Evolutionary conservation across 495 filamentous ascomycete genomes (phyloP).

Genomic region (Delitschia confertaspora): DNA sequence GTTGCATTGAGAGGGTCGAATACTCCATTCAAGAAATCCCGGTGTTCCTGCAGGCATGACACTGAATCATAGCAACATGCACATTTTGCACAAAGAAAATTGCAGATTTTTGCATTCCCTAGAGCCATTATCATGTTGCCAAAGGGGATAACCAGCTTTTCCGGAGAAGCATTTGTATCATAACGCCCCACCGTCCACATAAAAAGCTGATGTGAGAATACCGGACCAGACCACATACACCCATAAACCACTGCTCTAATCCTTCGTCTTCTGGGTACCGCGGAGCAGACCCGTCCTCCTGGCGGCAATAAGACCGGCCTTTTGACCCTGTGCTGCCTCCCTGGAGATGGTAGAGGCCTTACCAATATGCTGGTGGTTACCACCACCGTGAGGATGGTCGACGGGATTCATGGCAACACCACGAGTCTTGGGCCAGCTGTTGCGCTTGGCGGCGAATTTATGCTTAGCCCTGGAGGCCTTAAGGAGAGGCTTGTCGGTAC

Average conservation of each 20-base stretch:
- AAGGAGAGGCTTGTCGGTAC: slow-evolving; percentile 97
- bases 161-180: slow-evolving; percentile 13
- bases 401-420: slow-evolving; percentile 99
- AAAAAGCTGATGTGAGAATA: slow-evolving; percentile 24
- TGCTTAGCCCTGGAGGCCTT: slow-evolving; percentile 37
- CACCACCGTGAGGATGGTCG: slow-evolving; percentile 99
- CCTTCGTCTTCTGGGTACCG: slow-evolving; percentile 99
- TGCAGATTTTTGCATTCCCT: slow-evolving; percentile 14
- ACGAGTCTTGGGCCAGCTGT: slow-evolving; percentile 99
- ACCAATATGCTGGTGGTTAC: slow-evolving; percentile 99
- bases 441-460: slow-evolving; percentile 95
- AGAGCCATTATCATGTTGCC: slow-evolving; percentile 9
- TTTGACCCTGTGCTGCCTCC: slow-evolving; percentile 96
- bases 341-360: slow-evolving; percentile 99
- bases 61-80: too few relatives aligned
- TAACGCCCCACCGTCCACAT: slow-evolving; percentile 25
- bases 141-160: slow-evolving; percentile 13
- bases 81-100: too few relatives aligned
- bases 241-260: slow-evolving; percentile 42
- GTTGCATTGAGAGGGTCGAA: too few relatives aligned
- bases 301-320: slow-evolving; percentile 99
- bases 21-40: too few relatives aligned
- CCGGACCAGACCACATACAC: slow-evolving; percentile 1
- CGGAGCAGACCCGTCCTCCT: slow-evolving; percentile 97
- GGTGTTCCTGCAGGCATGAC: too few relatives aligned